These are phyloP conservation scores for Agastache rugosa DNA, from an alignment of 257 asterid species.

Conservation along the genomic window DNA sequence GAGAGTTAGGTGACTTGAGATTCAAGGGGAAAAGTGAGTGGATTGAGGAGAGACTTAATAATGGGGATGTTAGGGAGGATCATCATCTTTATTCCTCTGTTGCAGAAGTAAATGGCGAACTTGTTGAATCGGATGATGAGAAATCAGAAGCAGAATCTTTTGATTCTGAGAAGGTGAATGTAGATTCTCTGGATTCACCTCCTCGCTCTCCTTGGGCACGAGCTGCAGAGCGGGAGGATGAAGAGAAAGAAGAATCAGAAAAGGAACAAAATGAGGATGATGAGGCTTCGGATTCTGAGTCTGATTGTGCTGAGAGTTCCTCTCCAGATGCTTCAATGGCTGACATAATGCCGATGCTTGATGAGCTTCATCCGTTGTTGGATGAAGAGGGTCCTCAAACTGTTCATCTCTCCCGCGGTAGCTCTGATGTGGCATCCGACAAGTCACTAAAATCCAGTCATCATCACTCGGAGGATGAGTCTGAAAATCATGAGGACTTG, in stretches of 20 bases:
- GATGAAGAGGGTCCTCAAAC: slow-evolving; percentile 64
- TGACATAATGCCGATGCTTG: slow-evolving; percentile 90
- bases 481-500: slow-evolving; percentile 56
- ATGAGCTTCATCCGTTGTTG: slow-evolving; percentile 85
- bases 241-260: slow-evolving; percentile 37
- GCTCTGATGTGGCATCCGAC: slow-evolving; percentile 58
- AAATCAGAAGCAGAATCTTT: slow-evolving; percentile 70
- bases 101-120: slow-evolving; percentile 46
- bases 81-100: slow-evolving; percentile 35
- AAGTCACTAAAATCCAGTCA: slow-evolving; percentile 47
- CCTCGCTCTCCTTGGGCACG: slow-evolving; percentile 56
- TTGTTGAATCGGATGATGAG: slow-evolving; percentile 59
- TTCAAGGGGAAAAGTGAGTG: slow-evolving; percentile 30
- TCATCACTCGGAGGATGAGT: slow-evolving; percentile 63
- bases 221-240: slow-evolving; percentile 42
- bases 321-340: slow-evolving; percentile 96
- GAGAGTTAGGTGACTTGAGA: slow-evolving; percentile 31
- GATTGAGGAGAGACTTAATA: slow-evolving; percentile 44
- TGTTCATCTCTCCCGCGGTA: slow-evolving; percentile 45
- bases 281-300: slow-evolving; percentile 62
- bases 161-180: slow-evolving; percentile 77
- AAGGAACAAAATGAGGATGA: slow-evolving; percentile 50
- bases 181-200: slow-evolving; percentile 59
- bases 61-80: slow-evolving; percentile 42
- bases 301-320: slow-evolving; percentile 84